Evolutionary conservation across 2,329 filamentous ascomycete species (phyloP), one percentile per base, ranked within the genome.

Genomic region (Cercospora canescens): DNA sequence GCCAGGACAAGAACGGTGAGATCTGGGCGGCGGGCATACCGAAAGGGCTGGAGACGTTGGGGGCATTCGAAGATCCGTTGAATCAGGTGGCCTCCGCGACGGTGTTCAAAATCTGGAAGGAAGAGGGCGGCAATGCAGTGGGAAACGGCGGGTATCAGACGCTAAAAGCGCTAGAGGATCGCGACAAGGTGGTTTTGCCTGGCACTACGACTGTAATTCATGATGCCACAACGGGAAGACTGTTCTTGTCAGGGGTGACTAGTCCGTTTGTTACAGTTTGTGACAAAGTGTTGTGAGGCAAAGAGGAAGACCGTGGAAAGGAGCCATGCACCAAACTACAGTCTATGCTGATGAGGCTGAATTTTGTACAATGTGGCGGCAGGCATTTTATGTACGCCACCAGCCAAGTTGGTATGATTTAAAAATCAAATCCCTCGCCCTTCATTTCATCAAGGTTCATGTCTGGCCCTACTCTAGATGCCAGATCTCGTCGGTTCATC

Each of bases 401-500:
- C 32, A 24, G 32, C 30, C 39, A 39, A 48, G 9, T 28, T 24
- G 30, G 45, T 37, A 34, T 32, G 45, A 60, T 52, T 56, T 77
- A 91, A 77, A 97, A 97, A 67, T 97, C 94, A 84, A 97, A 95
- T 11, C 60, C 60, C 76, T 97, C 93, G 65, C 88, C 88, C 74
- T 93, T 88, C 84, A 99, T 96, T 41, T 89, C 83, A 75, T 95
- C 92, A 28, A 97, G 89, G 81, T 98, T 93, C 82, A 99, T 94
- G 28, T 94, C 94, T 1, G 89, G 88, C 12, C 94, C 89, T 6
- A 97, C 95, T 82, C 89, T 87, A 77, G 98, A 94, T 3, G 91
- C 91, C 76, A 99, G 78, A 80, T 99, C 95, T 64, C 93, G 84
- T 65, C 95, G 83, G 2, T 91, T 91, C 95, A 99, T 98, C 81